These are phyloP conservation scores for Wickerhamomyces pijperi DNA, from an alignment of 805 yeast genomes.

Conservation along the genomic window DNA sequence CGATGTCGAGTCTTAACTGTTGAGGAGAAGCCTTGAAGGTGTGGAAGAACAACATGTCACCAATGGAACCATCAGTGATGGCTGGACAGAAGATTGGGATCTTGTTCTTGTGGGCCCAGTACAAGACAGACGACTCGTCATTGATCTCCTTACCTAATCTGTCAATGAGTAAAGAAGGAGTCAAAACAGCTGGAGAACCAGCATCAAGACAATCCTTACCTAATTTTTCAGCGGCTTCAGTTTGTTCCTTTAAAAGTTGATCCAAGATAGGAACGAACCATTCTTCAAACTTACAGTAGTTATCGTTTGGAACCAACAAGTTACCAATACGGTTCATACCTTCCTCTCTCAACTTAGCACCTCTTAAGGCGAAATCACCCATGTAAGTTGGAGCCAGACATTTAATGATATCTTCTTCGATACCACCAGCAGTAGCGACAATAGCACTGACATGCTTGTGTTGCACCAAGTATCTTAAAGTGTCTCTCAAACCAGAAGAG, in stretches of 20 bases:
- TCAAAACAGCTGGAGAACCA: slow-evolving; percentile 60
- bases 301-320: slow-evolving; percentile 92
- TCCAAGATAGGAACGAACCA: slow-evolving; percentile 96
- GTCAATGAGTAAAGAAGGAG: slow-evolving; percentile 88
- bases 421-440: slow-evolving; percentile 97
- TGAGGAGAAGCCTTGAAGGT: slow-evolving; percentile 90
- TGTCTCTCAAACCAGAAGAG: slow-evolving; percentile 88
- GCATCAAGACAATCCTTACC: slow-evolving; percentile 53
- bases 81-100: slow-evolving; percentile 98
- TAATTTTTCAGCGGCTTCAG: slow-evolving; percentile 41
- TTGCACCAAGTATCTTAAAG: slow-evolving; percentile 80
- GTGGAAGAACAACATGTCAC: slow-evolving; percentile 98
- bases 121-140: slow-evolving; percentile 85
- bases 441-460: slow-evolving; percentile 90
- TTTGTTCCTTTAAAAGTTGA: slow-evolving; percentile 81
- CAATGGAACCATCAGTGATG: slow-evolving; percentile 94
- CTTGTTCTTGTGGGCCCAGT: slow-evolving; percentile 96
- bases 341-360: slow-evolving; percentile 74
- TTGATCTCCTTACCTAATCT: slow-evolving; percentile 92
- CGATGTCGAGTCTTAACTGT: slow-evolving; percentile 84
- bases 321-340: slow-evolving; percentile 98
- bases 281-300: slow-evolving; percentile 94
- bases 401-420: slow-evolving; percentile 94
- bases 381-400: slow-evolving; percentile 92
- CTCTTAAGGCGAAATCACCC: slow-evolving; percentile 82